Conservation (phyloP, 495 filamentous ascomycete species). For the Podospora didyma region DNA sequence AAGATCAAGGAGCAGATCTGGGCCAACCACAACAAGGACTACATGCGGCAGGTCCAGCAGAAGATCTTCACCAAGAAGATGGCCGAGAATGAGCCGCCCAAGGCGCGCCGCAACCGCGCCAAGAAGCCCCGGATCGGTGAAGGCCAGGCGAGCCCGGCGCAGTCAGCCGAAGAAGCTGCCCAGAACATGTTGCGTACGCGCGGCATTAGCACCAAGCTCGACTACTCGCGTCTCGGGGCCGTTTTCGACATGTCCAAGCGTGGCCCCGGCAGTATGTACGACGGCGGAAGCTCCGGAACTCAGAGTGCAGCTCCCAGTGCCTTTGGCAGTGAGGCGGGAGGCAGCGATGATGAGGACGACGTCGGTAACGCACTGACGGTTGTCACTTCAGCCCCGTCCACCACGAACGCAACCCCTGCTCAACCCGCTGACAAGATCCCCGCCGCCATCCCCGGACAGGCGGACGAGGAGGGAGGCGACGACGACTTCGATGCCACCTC, state of each 20-base stretch:
- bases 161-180: slow-evolving; percentile 67
- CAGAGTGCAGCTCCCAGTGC: slow-evolving; percentile 16
- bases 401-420: neutral
- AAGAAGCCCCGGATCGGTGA: slow-evolving; percentile 56
- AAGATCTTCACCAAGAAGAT: slow-evolving; percentile 66
- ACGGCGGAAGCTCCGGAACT: slow-evolving; percentile 18
- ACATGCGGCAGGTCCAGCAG: slow-evolving; percentile 74
- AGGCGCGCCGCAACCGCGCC: slow-evolving; percentile 44
- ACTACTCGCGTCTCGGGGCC: slow-evolving; percentile 64
- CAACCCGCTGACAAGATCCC: neutral
- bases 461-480: slow-evolving; percentile 16
- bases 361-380: neutral
- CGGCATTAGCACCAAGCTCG: slow-evolving; percentile 75
- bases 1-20: slow-evolving; percentile 82
- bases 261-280: slow-evolving; percentile 35
- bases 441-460: neutral
- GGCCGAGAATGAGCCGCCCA: slow-evolving; percentile 48
- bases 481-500: slow-evolving; percentile 18
- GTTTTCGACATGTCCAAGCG: slow-evolving; percentile 43
- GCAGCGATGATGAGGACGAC: slow-evolving; percentile 5
- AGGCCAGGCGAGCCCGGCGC: slow-evolving; percentile 51
- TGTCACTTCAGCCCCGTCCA: neutral
- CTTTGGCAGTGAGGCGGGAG: slow-evolving; percentile 17
- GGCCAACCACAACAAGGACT: slow-evolving; percentile 91
- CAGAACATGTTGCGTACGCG: slow-evolving; percentile 68